These are phyloP conservation scores for Paramarasmius palmivorus DNA, from an alignment of 1,284 basidiomycete species.

Conservation along the genomic window DNA sequence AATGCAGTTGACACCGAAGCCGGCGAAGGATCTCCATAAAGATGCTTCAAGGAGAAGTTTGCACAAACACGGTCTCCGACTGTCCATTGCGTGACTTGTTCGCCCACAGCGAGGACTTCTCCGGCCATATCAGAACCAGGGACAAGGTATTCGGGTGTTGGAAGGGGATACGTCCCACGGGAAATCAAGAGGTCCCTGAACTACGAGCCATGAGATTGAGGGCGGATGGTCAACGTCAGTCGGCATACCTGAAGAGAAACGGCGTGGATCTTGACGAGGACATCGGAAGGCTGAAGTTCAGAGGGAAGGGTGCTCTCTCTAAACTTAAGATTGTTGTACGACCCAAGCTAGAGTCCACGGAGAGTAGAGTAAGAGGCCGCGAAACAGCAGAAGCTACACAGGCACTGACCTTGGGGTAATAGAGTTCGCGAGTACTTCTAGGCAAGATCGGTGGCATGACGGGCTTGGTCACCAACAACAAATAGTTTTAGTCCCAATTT, in stretches of 20 bases:
- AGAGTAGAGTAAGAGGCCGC: no score
- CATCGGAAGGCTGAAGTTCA: neutral
- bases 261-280: neutral
- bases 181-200: no score
- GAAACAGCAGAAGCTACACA: no score
- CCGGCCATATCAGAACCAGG: slow-evolving; percentile 67
- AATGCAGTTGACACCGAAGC: slow-evolving; percentile 35
- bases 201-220: no score
- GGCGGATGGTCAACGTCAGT: no score
- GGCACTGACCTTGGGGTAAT: neutral
- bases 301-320: neutral
- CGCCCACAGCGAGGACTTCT: slow-evolving; percentile 56
- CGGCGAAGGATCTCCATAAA: slow-evolving; percentile 39
- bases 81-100: slow-evolving; percentile 48
- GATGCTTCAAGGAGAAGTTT: slow-evolving; percentile 42
- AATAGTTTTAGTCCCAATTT: no score
- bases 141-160: slow-evolving; percentile 34
- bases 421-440: neutral
- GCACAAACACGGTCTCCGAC: slow-evolving; percentile 56
- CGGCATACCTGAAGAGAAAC: neutral
- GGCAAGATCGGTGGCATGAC: neutral
- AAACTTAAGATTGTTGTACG: neutral
- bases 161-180: neutral
- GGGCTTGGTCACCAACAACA: no score
- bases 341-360: neutral